A percentile compares a stretch with the other conserved stretches of the same genome.
Conservation (phyloP, 805 yeast genomes). For the Myxozyma melibiosi region DNA sequence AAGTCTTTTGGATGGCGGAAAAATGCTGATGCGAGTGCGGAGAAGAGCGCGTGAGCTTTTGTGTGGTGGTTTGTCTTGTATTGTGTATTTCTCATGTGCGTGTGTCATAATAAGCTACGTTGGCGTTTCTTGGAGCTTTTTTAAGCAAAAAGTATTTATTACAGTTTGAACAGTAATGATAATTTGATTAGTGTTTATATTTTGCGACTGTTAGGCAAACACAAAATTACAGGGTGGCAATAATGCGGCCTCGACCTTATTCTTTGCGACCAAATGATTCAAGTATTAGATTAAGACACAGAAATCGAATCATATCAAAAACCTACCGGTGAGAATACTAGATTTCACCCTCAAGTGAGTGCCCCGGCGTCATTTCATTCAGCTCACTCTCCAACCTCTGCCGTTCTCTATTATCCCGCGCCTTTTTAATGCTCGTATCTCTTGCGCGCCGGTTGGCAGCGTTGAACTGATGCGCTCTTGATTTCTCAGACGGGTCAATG, state of each 20-base stretch:
- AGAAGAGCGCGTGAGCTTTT: background rate
- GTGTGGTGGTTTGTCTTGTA: background rate
- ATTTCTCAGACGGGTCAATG: background rate
- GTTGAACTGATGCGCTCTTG: background rate
- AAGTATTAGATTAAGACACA: no score
- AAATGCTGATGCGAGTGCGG: background rate
- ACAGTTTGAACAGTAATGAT: no score
- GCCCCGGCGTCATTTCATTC: background rate
- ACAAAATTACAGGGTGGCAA: no score
- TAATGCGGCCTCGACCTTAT: no score
- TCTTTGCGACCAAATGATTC: no score
- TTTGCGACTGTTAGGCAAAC: no score
- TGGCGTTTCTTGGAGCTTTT: no score
- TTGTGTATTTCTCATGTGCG: background rate
- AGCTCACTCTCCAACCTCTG: constrained; percentile 18
- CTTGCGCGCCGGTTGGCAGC: background rate
- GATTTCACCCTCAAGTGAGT: background rate
- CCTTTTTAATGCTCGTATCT: constrained; percentile 15
- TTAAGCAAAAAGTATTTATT: no score
- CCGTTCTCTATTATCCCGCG: constrained; percentile 2
- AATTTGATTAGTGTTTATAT: no score
- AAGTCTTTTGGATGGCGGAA: constrained; percentile 32
- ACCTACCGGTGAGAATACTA: background rate
- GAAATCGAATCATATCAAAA: background rate
- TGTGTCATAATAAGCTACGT: no score